phyloP scores from a whole-genome alignment of 176 grass and related monocot species.

The Saccharum officinarum region DNA sequence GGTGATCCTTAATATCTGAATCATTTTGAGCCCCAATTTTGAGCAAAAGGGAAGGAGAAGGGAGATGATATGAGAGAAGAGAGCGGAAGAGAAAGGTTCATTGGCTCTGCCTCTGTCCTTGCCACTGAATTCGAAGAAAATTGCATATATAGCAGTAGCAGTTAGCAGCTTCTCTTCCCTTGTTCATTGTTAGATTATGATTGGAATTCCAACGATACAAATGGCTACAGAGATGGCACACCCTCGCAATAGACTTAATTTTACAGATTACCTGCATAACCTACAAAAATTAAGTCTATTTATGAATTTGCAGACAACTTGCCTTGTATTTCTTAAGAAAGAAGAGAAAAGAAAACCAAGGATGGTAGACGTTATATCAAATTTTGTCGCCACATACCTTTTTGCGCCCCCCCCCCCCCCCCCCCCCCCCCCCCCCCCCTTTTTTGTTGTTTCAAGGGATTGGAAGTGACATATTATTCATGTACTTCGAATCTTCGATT shows the following conservation, averaged over 20 bases:
- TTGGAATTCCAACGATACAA: neutral
- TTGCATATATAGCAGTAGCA: neutral
- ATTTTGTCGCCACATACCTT: neutral
- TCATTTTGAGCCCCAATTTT: neutral
- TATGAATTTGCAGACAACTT: too few relatives aligned
- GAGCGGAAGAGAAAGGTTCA: too few relatives aligned
- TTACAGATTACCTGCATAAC: too few relatives aligned
- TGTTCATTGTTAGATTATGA: neutral
- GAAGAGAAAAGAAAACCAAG: neutral
- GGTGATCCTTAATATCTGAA: conserved; percentile 27
- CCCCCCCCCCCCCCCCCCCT: too few relatives aligned
- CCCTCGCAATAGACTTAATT: too few relatives aligned
- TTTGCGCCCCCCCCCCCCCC: too few relatives aligned
- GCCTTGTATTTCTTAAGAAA: too few relatives aligned
- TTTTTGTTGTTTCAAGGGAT: neutral
- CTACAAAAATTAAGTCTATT: too few relatives aligned
- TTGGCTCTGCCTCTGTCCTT: neutral
- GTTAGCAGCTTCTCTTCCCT: neutral
- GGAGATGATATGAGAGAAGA: neutral
- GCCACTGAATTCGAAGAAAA: neutral
- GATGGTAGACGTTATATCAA: neutral
- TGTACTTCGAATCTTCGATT: neutral
- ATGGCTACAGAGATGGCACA: neutral
- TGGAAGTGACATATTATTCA: neutral
- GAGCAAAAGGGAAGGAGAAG: neutral